phyloP scores from a whole-genome alignment of 2,329 filamentous ascomycete genomes.

The Thielaviopsis punctulata region DNA sequence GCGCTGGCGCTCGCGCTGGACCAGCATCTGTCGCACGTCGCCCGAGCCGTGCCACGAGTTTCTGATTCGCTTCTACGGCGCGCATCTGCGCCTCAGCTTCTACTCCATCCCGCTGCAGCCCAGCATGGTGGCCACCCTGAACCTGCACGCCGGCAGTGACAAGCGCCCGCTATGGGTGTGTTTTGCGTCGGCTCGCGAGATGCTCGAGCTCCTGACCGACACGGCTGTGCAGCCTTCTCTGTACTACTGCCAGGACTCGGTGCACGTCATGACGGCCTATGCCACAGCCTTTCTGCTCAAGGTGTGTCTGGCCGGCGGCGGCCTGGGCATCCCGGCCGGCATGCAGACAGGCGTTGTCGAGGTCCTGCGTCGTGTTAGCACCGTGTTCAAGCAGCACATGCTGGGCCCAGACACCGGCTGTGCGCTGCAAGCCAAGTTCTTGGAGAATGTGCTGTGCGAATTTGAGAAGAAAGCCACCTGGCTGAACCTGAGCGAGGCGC shows the following conservation, averaged over 20 bases:
- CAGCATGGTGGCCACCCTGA: slow-evolving; percentile 15
- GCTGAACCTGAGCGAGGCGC: background rate
- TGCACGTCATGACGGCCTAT: slow-evolving; percentile 26
- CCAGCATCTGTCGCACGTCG: slow-evolving; percentile 11
- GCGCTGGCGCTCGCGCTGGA: slow-evolving; percentile 15
- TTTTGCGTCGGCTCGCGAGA: slow-evolving; percentile 19
- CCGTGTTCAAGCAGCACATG: slow-evolving; percentile 17
- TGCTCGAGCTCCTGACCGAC: slow-evolving; percentile 18
- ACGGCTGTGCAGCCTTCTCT: slow-evolving; percentile 17
- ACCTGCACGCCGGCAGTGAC: slow-evolving; percentile 14
- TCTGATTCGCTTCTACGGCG: slow-evolving; percentile 23
- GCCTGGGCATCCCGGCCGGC: slow-evolving; percentile 2
- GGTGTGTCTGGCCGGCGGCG: slow-evolving; percentile 12
- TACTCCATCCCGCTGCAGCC: slow-evolving; percentile 22
- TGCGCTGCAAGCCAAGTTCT: slow-evolving; percentile 19
- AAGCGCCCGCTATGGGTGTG: slow-evolving; percentile 18
- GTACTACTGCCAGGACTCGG: slow-evolving; percentile 24
- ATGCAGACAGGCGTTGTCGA: slow-evolving; percentile 12
- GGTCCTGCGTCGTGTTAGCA: slow-evolving; percentile 12
- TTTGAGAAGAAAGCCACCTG: slow-evolving; percentile 8
- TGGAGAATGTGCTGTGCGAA: slow-evolving; percentile 12
- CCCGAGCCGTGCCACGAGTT: slow-evolving; percentile 19
- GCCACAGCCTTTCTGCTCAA: slow-evolving; percentile 24
- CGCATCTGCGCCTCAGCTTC: slow-evolving; percentile 21
- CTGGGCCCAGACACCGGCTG: slow-evolving; percentile 17